Base-by-base conservation (phyloP, 2,329 filamentous ascomycete genomes). In the Diaporthe batatas region DNA sequence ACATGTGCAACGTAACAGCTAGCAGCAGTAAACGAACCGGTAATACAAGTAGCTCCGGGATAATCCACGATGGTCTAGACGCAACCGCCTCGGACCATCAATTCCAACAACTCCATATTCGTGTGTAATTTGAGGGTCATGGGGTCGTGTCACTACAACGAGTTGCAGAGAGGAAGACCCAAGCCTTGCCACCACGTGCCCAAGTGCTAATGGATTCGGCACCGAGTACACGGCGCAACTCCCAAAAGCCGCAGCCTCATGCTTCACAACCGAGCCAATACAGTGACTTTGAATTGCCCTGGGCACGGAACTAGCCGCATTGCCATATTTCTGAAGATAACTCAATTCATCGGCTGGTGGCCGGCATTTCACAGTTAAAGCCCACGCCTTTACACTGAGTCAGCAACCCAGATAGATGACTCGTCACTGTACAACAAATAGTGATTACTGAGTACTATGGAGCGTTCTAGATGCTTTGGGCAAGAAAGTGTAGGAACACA, bases 321-420 rank as follows among this genome's bases (percentile, higher is more conserved):
- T 44, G 57, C 36, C 21, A 42, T 62, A 29, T 21, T 21, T n/a
- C 44, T 62, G 57, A 62, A 62, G 36, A 62, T 29, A 62, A 23
- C 57, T 62, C 23, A 44, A 29, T 62, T 23, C 6, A 42, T 25
- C 23, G 36, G 57, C 57, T 36, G 4, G 57, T 59, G 57, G 25
- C 25, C 29, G 23, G 57, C 44, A 29, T 59, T 36, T 62, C 36
- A 44, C 23, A 44, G 44, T 62, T 36, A 21, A 23, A 62, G 36
- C 29, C 57, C 36, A 62, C 23, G 23, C 57, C 57, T 44, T 44
- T 44, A 12, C 21, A 62, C 23, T 21, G 57, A 62, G 36, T 62
- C 57, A 62, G 36, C 57, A 62, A 12, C 36, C 36, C 57, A 62
- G 36, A 44, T 29, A 62, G 44, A 44, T 62, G 57, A 62, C 57